Evolutionary conservation across 768 basidiomycete genomes (phyloP).

Genomic region (Rhizopogon vulgaris): DNA sequence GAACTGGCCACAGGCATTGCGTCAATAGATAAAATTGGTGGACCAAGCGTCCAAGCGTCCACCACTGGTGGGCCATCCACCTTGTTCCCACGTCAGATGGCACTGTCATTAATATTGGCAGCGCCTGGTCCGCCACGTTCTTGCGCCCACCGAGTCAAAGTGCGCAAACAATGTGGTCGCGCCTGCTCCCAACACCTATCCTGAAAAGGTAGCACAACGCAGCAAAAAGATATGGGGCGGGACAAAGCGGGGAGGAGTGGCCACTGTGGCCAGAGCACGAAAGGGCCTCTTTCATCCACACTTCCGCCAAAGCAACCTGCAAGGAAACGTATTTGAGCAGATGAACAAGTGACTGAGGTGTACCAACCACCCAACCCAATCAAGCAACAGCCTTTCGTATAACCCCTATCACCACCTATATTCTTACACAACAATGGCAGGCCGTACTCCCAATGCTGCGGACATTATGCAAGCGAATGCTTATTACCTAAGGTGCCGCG

Average conservation of each 20-base stretch:
- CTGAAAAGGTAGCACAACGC: conserved; percentile 14
- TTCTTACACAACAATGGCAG: not conserved
- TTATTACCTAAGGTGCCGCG: conserved; percentile 8
- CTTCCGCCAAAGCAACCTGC: conserved; percentile 11
- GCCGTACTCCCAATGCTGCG: conserved; percentile 7
- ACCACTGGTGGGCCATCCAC: not conserved
- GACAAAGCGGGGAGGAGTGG: conserved; percentile 18
- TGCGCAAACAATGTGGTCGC: conserved; percentile 7
- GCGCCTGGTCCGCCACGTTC: not conserved
- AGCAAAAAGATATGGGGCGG: not conserved
- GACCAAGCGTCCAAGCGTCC: too few species aligned
- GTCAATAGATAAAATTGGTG: too few species aligned
- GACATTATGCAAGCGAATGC: not conserved
- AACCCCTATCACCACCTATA: not conserved
- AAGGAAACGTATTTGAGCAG: conserved; percentile 17
- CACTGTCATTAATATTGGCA: not conserved
- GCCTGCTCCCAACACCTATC: conserved; percentile 9
- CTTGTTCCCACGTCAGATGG: not conserved
- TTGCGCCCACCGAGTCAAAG: conserved; percentile 16
- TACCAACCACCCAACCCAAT: not conserved
- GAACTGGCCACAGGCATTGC: too few species aligned
- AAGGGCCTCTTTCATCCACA: conserved; percentile 7
- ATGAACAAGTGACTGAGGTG: not conserved
- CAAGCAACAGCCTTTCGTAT: not conserved
- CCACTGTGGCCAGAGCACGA: conserved; percentile 11